Evolutionary conservation across 768 basidiomycete species (phyloP), one percentile per base, ranked within the genome.

Genomic region (Russula dissimulans): DNA sequence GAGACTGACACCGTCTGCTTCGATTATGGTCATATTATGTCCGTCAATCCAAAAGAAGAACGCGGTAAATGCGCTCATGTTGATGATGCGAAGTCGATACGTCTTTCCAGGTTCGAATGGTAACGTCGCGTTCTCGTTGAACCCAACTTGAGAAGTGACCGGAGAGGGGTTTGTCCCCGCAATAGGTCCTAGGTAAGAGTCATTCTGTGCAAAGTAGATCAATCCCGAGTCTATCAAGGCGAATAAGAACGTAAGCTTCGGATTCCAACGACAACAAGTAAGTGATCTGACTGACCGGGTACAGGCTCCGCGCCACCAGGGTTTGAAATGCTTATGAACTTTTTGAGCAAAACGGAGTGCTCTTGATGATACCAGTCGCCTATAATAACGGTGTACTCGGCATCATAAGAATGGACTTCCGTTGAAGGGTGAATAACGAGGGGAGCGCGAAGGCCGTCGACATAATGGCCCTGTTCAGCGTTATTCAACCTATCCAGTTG

Each of bases 321-420:
- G 71, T 95, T 89, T 8, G 79, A 74, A 44, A 83, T 77, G 68
- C 72, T 86, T 69, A 93, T 73, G 72, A 91, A 95, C 38, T 80
- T 71, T 29, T 83, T 70, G 54, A 89, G 52, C 38, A 95, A 79
- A 9, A 71, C 76, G 1, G 72, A 49, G 61, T 92, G 89, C 69
- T 91, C 77, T 6, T 84, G 70, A 69, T 97, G 92, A 69, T 97
- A 97, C 95, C 95, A 98, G 71, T 97, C 95, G 5, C 84, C 81
- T 1, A 97, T 75, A 60, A 93, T 69, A 64, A 98, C 76, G 18
- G 89, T 95, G 74, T 83, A 94, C 66, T 97, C 95, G 31, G 87
- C 90, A 71, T 97, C 94, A 71, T 97, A 97, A 10, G 63, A 65
- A 70, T 91, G 81, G 18, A 75, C 78, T 72, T 88, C 87, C 55